A percentile compares a stretch with the other conserved stretches of the same genome.
These are phyloP conservation scores for Malus hybrid DNA, from an alignment of 331 rosid species.

Conservation along the genomic window DNA sequence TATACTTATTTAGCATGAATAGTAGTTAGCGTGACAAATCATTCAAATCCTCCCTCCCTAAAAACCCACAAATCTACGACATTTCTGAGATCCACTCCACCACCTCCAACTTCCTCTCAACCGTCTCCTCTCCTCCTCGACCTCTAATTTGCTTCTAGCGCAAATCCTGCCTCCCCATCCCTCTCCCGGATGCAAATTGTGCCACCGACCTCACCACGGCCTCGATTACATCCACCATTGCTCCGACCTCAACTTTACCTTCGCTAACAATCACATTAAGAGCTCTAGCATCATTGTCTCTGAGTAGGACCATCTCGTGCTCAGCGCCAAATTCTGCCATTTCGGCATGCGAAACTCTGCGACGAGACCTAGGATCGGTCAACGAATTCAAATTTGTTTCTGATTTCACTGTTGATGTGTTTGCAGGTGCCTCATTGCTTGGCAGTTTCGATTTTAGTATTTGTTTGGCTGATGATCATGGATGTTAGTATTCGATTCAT, in stretches of 20 bases:
- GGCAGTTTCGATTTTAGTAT: slow-evolving; percentile 24
- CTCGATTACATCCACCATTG: slow-evolving; percentile 80
- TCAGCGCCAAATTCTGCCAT: slow-evolving; percentile 67
- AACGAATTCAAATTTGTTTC: slow-evolving; percentile 11
- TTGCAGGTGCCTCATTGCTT: slow-evolving; percentile 17
- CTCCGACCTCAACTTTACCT: slow-evolving; percentile 43
- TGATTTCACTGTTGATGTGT: too few species aligned
- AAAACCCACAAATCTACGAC: slow-evolving; percentile 57
- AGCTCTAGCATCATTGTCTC: slow-evolving; percentile 57
- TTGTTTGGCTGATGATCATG: too few species aligned
- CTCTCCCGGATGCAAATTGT: slow-evolving; percentile 54
- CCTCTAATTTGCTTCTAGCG: slow-evolving; percentile 45
- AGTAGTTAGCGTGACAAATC: neutral
- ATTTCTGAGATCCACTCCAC: slow-evolving; percentile 62
- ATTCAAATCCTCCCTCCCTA: slow-evolving; percentile 56
- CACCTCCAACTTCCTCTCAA: slow-evolving; percentile 34
- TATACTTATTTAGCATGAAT: too few species aligned
- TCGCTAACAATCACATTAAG: slow-evolving; percentile 72
- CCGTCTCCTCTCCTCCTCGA: slow-evolving; percentile 37
- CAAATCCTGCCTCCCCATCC: slow-evolving; percentile 43
- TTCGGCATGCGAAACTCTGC: slow-evolving; percentile 75
- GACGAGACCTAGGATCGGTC: slow-evolving; percentile 28
- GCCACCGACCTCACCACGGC: slow-evolving; percentile 84
- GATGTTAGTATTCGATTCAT: too few species aligned
- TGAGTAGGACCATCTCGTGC: neutral